These are phyloP conservation scores for Cardiosporidium cionae DNA, from an alignment of 169 alveolate genomes.

Conservation along the genomic window DNA sequence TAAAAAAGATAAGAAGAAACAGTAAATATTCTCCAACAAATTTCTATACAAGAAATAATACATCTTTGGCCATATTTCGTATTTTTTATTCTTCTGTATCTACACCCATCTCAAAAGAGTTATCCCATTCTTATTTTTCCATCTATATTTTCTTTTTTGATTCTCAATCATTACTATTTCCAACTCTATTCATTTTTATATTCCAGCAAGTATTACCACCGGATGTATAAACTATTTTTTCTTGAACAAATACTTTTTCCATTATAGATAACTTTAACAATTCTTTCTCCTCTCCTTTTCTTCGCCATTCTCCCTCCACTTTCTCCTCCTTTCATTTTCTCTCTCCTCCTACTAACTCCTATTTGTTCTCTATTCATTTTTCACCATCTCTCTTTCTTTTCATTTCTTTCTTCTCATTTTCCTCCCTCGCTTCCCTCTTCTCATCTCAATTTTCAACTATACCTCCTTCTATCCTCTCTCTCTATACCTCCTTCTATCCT, in stretches of 20 bases:
- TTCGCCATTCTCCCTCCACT: not conserved
- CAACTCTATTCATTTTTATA: not conserved
- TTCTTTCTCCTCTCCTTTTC: not conserved
- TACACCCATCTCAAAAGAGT: too few relatives aligned
- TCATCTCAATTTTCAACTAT: not conserved
- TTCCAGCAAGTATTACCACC: not conserved
- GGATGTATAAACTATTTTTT: conserved; percentile 11
- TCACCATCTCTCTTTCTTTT: not conserved
- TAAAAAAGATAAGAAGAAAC: too few relatives aligned
- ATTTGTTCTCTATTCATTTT: too few relatives aligned
- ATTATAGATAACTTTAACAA: conserved; percentile 9
- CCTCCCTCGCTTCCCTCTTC: not conserved
- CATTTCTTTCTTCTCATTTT: not conserved
- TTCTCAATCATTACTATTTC: not conserved
- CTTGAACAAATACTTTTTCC: conserved; percentile 20
- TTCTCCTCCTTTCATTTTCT: not conserved
- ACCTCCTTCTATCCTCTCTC: not conserved
- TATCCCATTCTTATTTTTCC: too few relatives aligned
- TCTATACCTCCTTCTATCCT: not conserved
- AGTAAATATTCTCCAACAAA: too few relatives aligned
- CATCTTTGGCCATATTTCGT: too few relatives aligned
- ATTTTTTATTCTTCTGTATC: too few relatives aligned
- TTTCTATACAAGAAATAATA: too few relatives aligned
- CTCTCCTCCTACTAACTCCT: not conserved
- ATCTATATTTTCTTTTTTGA: not conserved